These are phyloP conservation scores for Penicillium glabrum DNA, from an alignment of 2,329 filamentous ascomycete species.

Conservation along the genomic window DNA sequence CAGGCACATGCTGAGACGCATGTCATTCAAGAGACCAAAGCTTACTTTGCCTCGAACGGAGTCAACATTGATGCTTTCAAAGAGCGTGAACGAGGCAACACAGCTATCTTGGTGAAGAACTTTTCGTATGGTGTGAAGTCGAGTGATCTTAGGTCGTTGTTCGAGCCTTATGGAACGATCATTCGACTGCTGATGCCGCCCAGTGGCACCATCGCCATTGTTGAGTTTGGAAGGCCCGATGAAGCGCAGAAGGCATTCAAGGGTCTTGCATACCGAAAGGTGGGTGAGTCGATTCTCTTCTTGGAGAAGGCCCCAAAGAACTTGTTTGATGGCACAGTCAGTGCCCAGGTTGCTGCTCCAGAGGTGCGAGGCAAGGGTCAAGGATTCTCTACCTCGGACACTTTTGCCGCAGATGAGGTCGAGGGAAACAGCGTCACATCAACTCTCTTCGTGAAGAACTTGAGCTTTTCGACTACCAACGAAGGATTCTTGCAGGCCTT, in stretches of 20 bases:
- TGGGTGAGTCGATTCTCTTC: slow-evolving; percentile 89
- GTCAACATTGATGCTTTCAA: slow-evolving; percentile 93
- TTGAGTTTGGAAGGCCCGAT: slow-evolving; percentile 77
- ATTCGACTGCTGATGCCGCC: slow-evolving; percentile 87
- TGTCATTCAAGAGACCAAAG: slow-evolving; percentile 92
- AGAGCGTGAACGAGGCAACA: slow-evolving; percentile 77
- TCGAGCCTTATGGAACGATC: slow-evolving; percentile 82
- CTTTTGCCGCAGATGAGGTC: slow-evolving; percentile 42
- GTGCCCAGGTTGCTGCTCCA: slow-evolving; percentile 28
- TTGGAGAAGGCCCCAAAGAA: slow-evolving; percentile 89
- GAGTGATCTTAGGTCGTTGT: slow-evolving; percentile 76
- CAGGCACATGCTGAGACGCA: slow-evolving; percentile 96
- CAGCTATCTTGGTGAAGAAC: slow-evolving; percentile 89
- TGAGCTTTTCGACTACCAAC: slow-evolving; percentile 87
- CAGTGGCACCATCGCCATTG: slow-evolving; percentile 87
- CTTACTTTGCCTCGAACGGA: slow-evolving; percentile 83
- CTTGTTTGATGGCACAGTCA: slow-evolving; percentile 59
- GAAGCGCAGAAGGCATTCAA: slow-evolving; percentile 83
- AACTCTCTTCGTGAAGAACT: slow-evolving; percentile 91
- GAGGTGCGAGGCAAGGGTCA: slow-evolving; percentile 37
- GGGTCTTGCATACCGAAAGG: slow-evolving; percentile 80
- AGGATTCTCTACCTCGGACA: slow-evolving; percentile 44
- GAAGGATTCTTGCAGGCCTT: slow-evolving; percentile 75
- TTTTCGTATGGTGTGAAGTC: slow-evolving; percentile 79
- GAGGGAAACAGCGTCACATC: slow-evolving; percentile 57